Base-by-base conservation (phyloP, 805 yeast species). In the Lachancea thermotolerans region DNA sequence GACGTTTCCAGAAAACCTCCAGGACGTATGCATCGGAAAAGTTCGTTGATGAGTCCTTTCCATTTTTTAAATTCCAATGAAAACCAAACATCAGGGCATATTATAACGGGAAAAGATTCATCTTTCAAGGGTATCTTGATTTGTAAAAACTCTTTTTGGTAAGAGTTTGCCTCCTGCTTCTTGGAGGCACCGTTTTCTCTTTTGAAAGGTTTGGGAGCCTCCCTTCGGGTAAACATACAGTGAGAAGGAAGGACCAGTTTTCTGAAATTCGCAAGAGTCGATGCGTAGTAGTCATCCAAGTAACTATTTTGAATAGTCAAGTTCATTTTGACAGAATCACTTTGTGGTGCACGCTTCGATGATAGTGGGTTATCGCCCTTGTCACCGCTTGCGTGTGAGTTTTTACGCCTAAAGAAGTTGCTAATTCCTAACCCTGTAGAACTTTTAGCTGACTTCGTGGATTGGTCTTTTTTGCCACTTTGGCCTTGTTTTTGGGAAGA, bases 1-100 rank as follows among this genome's bases (percentile, higher is more conserved):
- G 52, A 41, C 3, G 57, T 58, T 14, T 57, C 44, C 2, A 56
- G 45, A 43, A 54, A 59, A 8, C 67, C 67, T n/a, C 61, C 65
- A 14, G 65, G 65, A 7, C 48, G 46, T 8, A 58, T 38, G 39
- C 56, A 52, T 35, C 67, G 51, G 33, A 46, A 51, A 29, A 60
- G 46, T 41, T 63, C 67, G 29, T 53, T 48, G 10, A 57, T 40
- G 12, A 63, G 35, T n/a, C 49, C 41, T 31, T 47, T 51, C 67
- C 67, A 63, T 40, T 54, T 59, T 14, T 52, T 55, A 29, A 51
- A 49, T 16, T 59, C 42, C 30, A 62, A 38, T 4, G 43, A 39
- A 33, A 53, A 41, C 65, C 65, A 62, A 10, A 63, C 30, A 49
- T 58, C 52, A 0, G 66, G 65, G 30, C 59, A 55, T 33, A 50